phyloP scores from a whole-genome alignment of 2,329 filamentous ascomycete species.

The Neocatenulostroma microsporum region DNA sequence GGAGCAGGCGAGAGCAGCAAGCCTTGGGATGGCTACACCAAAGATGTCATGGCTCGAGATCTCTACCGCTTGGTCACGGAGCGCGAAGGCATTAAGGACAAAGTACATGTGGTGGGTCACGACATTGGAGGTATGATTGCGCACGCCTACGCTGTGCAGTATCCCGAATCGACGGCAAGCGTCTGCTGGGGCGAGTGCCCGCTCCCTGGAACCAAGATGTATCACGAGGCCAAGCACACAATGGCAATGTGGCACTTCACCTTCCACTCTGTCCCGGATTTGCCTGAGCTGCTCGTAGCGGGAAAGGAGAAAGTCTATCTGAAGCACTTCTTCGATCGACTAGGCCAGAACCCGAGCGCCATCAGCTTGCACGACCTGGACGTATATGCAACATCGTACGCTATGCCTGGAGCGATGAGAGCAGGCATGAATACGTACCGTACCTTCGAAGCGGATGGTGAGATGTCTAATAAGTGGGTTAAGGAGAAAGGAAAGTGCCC shows the following conservation, averaged over 20 bases:
- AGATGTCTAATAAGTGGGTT: slow-evolving; percentile 20
- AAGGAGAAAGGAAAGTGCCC: slow-evolving; percentile 19
- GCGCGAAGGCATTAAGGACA: slow-evolving; percentile 27
- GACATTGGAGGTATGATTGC: slow-evolving; percentile 45
- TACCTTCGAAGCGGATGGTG: slow-evolving; percentile 25
- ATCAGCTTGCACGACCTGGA: slow-evolving; percentile 32
- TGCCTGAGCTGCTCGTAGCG: slow-evolving; percentile 32
- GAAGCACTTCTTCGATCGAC: slow-evolving; percentile 36
- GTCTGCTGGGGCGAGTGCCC: slow-evolving; percentile 39
- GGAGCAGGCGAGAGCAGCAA: slow-evolving; percentile 27
- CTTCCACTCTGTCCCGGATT: slow-evolving; percentile 14
- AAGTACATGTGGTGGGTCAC: slow-evolving; percentile 39
- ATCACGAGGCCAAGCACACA: slow-evolving; percentile 29
- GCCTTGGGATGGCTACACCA: slow-evolving; percentile 32
- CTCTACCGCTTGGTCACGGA: slow-evolving; percentile 26
- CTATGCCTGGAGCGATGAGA: slow-evolving; percentile 26
- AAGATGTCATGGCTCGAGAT: slow-evolving; percentile 35
- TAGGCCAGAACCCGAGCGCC: slow-evolving; percentile 29
- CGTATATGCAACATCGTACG: slow-evolving; percentile 30
- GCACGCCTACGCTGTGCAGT: slow-evolving; percentile 33
- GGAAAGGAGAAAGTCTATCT: slow-evolving; percentile 35
- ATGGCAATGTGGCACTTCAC: slow-evolving; percentile 35
- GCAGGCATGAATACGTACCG: slow-evolving; percentile 27
- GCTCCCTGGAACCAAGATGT: slow-evolving; percentile 26
- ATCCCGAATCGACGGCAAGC: slow-evolving; percentile 28